A percentile compares a stretch with the other conserved stretches of the same genome.
These are phyloP conservation scores for Pittosporum tobira DNA, from an alignment of 129 eudicot genomes.

Conservation along the genomic window DNA sequence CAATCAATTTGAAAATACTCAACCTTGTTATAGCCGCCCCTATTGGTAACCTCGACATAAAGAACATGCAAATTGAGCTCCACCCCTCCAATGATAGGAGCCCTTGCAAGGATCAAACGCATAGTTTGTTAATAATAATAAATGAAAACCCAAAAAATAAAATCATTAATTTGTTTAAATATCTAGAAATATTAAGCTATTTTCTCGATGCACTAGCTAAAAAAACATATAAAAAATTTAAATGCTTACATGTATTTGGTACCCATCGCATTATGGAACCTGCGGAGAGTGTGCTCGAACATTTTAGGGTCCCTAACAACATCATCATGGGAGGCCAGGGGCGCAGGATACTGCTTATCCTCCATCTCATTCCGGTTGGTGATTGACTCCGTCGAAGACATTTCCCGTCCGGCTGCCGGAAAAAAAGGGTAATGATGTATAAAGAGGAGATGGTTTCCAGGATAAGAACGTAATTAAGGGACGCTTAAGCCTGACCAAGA, in stretches of 20 bases:
- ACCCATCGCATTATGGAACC: constrained; percentile 34
- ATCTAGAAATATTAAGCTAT: too few species aligned
- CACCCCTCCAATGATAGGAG: constrained; percentile 65
- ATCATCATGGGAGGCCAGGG: constrained; percentile 47
- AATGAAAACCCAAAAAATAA: background rate
- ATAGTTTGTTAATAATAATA: too few species aligned
- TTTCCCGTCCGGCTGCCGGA: constrained; percentile 1
- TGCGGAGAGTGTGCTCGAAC: constrained; percentile 36
- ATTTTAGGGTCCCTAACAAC: constrained; percentile 31
- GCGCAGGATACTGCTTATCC: constrained; percentile 16
- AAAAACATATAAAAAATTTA: background rate
- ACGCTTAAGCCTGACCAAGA: constrained; percentile 1
- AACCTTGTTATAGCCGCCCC: constrained; percentile 69
- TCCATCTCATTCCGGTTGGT: constrained; percentile 6
- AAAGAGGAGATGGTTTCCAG: background rate
- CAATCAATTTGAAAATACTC: too few species aligned
- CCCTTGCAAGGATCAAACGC: constrained; percentile 19
- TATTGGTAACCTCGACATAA: constrained; percentile 50
- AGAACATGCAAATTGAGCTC: constrained; percentile 49
- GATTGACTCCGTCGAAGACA: constrained; percentile 16
- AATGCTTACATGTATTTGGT: constrained; percentile 34
- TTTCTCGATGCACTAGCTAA: background rate
- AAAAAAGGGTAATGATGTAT: too few species aligned
- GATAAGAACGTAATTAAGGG: constrained; percentile 6
- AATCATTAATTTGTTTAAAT: too few species aligned